These are phyloP conservation scores for Juglanconis sp. DNA, from an alignment of 2,329 filamentous ascomycete genomes.

Conservation along the genomic window DNA sequence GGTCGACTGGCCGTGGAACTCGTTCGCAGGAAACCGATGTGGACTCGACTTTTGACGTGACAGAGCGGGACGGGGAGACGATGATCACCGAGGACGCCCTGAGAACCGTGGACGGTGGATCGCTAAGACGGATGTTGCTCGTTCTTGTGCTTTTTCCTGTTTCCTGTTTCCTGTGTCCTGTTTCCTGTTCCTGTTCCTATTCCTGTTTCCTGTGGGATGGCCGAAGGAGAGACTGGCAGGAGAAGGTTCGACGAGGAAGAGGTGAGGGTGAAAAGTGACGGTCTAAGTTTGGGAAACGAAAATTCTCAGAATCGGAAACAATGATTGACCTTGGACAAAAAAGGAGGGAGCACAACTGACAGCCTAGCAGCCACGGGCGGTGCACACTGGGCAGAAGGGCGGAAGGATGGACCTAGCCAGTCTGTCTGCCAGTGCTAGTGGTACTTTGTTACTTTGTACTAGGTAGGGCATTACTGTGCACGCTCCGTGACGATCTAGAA, in stretches of 20 bases:
- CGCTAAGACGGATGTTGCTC: background rate
- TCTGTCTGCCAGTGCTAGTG: too few relatives aligned
- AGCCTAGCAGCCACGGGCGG: background rate
- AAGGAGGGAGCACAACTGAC: slow-evolving; percentile 1
- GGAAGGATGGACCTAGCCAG: background rate
- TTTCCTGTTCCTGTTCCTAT: background rate
- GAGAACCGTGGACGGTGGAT: background rate
- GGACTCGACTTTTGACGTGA: background rate
- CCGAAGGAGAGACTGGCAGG: slow-evolving; percentile 11
- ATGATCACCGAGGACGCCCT: too few relatives aligned
- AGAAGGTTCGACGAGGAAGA: background rate
- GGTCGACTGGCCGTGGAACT: background rate
- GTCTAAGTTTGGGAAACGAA: background rate
- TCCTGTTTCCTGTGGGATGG: background rate
- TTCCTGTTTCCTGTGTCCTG: background rate
- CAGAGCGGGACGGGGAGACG: too few relatives aligned
- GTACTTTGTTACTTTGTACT: too few relatives aligned
- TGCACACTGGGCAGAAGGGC: background rate
- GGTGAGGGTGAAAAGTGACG: background rate
- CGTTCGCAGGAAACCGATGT: background rate
- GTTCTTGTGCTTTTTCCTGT: background rate
- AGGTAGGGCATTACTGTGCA: too few relatives aligned
- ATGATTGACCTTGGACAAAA: background rate
- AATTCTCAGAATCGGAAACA: background rate
- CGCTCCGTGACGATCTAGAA: background rate